Conservation (phyloP, 805 yeast genomes). For the Ogataea polymorpha region DNA sequence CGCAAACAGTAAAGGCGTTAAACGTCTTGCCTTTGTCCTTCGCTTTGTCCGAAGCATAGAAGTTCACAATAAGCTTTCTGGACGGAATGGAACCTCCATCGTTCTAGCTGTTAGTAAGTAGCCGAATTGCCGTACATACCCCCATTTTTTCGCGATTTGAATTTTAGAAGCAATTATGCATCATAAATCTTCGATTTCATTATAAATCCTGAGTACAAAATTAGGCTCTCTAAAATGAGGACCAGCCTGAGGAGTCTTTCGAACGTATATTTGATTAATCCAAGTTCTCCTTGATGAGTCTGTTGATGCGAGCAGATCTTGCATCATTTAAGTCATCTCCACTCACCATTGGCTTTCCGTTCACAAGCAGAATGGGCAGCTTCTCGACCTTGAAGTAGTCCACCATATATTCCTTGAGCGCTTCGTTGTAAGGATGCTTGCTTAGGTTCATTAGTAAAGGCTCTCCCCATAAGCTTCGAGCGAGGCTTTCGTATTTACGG, state of each 20-base stretch:
- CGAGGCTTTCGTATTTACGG: not conserved
- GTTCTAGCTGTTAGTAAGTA: conserved; percentile 33
- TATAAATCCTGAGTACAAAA: too few species aligned
- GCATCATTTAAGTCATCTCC: conserved; percentile 4
- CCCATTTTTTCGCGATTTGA: conserved; percentile 10
- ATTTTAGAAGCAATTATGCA: not conserved
- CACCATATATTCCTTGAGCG: conserved; percentile 1
- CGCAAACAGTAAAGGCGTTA: conserved; percentile 48
- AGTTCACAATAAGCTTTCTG: conserved; percentile 46
- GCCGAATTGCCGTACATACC: conserved; percentile 10
- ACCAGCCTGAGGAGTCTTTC: too few species aligned
- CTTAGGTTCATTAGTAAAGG: conserved; percentile 8
- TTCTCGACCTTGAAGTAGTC: conserved; percentile 7
- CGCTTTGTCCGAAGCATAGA: conserved; percentile 15
- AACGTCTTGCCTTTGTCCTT: conserved; percentile 15
- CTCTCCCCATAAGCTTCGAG: conserved; percentile 6
- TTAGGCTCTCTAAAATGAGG: too few species aligned
- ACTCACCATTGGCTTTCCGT: conserved; percentile 6
- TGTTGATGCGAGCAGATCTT: conserved; percentile 1
- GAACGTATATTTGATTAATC: not conserved
- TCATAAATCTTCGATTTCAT: not conserved
- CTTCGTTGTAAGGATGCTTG: conserved; percentile 7
- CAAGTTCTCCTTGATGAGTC: conserved; percentile 3
- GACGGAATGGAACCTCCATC: conserved; percentile 76
- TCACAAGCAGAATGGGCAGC: conserved; percentile 11